Conservation (phyloP, 176 grass and related monocot species). For the Aegilops speltoides region DNA sequence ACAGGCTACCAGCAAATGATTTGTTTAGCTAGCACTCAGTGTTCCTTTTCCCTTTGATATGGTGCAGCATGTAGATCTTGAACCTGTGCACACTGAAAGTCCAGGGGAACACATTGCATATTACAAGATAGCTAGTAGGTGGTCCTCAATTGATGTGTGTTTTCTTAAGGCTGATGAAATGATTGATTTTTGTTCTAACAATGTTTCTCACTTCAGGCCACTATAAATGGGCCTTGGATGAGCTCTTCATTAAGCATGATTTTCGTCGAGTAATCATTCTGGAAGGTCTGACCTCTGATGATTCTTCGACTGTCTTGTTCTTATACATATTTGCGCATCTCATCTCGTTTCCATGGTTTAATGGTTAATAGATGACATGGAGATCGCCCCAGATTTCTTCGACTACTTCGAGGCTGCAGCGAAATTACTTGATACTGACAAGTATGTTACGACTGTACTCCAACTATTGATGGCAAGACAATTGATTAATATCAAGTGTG, state of each 20-base stretch:
- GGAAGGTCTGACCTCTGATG: constrained; percentile 66
- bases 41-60: constrained; percentile 30
- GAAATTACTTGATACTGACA: constrained; percentile 86
- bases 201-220: constrained; percentile 57
- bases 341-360: constrained; percentile 17
- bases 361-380: constrained; percentile 93
- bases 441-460: constrained; percentile 45
- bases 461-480: constrained; percentile 10
- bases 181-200: constrained; percentile 32
- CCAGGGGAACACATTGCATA: constrained; percentile 86
- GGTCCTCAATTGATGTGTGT: neutral
- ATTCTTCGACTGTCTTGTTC: constrained; percentile 25
- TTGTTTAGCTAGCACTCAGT: neutral
- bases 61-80: constrained; percentile 83
- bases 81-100: constrained; percentile 86
- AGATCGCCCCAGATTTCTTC: constrained; percentile 89
- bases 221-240: constrained; percentile 98
- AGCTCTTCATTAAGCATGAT: constrained; percentile 75
- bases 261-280: constrained; percentile 92
- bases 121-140: constrained; percentile 98
- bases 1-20: neutral
- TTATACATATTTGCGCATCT: neutral
- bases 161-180: constrained; percentile 26
- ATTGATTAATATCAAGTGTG: constrained; percentile 23
- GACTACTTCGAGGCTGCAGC: constrained; percentile 87